phyloP scores from a whole-genome alignment of 495 filamentous ascomycete species.

The Lophiostoma macrostomum region DNA sequence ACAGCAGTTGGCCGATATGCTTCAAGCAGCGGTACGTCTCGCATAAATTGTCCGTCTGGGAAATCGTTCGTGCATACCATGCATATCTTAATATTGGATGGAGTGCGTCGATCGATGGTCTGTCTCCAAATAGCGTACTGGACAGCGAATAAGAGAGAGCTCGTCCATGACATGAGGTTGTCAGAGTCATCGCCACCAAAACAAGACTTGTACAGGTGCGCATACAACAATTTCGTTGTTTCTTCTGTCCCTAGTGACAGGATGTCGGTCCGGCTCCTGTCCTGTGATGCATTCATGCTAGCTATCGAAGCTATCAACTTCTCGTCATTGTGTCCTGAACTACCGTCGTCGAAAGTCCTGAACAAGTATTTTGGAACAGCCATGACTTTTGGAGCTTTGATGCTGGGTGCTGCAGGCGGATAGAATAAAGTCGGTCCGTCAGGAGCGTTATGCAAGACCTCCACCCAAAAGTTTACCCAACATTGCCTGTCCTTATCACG shows the following conservation, averaged over 20 bases:
- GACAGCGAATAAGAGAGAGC: slow-evolving; percentile 42
- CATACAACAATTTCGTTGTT: slow-evolving; percentile 28
- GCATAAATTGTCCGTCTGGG: slow-evolving; percentile 37
- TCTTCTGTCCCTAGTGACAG: slow-evolving; percentile 19
- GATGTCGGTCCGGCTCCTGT: slow-evolving; percentile 19
- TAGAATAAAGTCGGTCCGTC: slow-evolving; percentile 15
- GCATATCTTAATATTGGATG: slow-evolving; percentile 35
- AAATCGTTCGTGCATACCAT: slow-evolving; percentile 37
- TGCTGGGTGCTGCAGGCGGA: slow-evolving; percentile 6
- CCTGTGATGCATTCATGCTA: slow-evolving; percentile 5
- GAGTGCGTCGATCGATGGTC: slow-evolving; percentile 3
- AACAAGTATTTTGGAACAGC: slow-evolving; percentile 21
- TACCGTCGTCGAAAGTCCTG: slow-evolving; percentile 11
- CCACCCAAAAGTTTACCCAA: slow-evolving; percentile 20
- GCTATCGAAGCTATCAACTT: slow-evolving; percentile 16
- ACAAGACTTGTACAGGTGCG: slow-evolving; percentile 31
- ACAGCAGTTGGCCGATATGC: slow-evolving; percentile 26
- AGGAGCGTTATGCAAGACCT: slow-evolving; percentile 4
- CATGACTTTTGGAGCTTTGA: background rate
- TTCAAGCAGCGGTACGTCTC: slow-evolving; percentile 37
- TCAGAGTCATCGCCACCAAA: slow-evolving; percentile 29
- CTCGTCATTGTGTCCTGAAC: slow-evolving; percentile 15
- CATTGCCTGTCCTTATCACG: slow-evolving; percentile 4
- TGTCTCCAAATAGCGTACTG: slow-evolving; percentile 37
- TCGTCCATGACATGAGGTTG: slow-evolving; percentile 44